These are phyloP conservation scores for Magnaporthiopsis incrustans DNA, from an alignment of 2,329 filamentous ascomycete genomes.

Conservation along the genomic window DNA sequence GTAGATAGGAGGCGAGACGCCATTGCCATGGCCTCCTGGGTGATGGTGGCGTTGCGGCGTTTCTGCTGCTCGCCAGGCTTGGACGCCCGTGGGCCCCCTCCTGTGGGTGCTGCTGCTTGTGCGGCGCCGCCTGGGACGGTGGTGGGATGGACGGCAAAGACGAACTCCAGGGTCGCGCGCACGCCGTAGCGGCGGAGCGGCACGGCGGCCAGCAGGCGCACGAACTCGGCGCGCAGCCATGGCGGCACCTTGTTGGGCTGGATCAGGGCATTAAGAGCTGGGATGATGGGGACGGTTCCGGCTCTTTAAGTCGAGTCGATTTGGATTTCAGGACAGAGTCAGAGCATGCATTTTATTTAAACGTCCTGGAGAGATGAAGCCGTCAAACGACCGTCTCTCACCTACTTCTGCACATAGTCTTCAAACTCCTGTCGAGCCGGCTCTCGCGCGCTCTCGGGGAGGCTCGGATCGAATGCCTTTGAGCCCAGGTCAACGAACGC, in stretches of 20 bases:
- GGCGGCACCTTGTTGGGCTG: conserved; percentile 49
- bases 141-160: conserved; percentile 60
- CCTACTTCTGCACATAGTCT: conserved; percentile 41
- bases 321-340: conserved; percentile 17
- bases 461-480: conserved; percentile 40
- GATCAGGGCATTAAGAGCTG: conserved; percentile 53
- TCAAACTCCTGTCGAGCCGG: conserved; percentile 33
- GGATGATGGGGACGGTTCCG: conserved; percentile 42
- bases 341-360: conserved; percentile 4
- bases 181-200: conserved; percentile 58
- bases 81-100: background rate
- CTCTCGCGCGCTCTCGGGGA: conserved; percentile 20
- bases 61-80: conserved; percentile 33
- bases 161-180: conserved; percentile 60
- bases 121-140: conserved; percentile 32
- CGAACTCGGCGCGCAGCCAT: conserved; percentile 52
- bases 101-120: background rate
- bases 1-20: conserved; percentile 53
- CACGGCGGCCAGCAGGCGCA: conserved; percentile 49
- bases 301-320: conserved; percentile 8
- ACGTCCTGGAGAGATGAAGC: background rate
- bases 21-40: conserved; percentile 58
- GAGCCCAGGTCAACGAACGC: conserved; percentile 32
- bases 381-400: background rate
- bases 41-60: conserved; percentile 48